Evolutionary conservation across 768 basidiomycete genomes (phyloP), one percentile per base, ranked within the genome.

Genomic region (Pulveroboletus sp.): DNA sequence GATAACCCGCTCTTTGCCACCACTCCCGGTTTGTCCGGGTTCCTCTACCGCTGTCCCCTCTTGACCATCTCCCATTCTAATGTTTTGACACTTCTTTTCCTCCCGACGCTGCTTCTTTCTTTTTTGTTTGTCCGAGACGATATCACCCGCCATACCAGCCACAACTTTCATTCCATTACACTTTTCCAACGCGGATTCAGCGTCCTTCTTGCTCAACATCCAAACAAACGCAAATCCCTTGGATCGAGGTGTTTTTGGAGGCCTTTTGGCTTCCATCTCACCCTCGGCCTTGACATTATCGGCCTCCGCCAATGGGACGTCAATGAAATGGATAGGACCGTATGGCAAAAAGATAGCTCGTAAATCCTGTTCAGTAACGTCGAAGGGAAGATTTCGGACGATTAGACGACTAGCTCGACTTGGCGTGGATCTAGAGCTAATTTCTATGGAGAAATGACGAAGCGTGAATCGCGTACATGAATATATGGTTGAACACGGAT

Each of bases 221-320:
- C 93, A 95, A 9, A 98, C 84, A 60, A 98, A 97, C 0, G 93
- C 95, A 57, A 95, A 98, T 0, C 94, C 93, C 57, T 86, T 84
- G 38, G 79, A 73, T 28, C 78, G 73, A 21, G 51, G 10, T 11
- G 58, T 38, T 40, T 67, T 69, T 36, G 51, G 14, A 2, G n/a
- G 6, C 13, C 4, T 24, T 27, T 30, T 37, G 7, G 24, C 33
- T 27, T 63, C 67, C n/a, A 61, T 62, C 6, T 65, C 67, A 5
- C 66, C 71, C 3, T 65, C 64, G 1, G 64, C 57, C 41, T 67
- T 51, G 45, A 55, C 45, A 49, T 64, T 53, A 49, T 56, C 47
- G 55, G 57, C 57, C 39, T 71, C 67, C 15, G 69, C 69, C 18
- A 71, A 68, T 0, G 93, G 94, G 15, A 95, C 83, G 52, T 86